Conservation (phyloP, 108 stramenopile species). For the Mayamaea pseudoterrestris region DNA sequence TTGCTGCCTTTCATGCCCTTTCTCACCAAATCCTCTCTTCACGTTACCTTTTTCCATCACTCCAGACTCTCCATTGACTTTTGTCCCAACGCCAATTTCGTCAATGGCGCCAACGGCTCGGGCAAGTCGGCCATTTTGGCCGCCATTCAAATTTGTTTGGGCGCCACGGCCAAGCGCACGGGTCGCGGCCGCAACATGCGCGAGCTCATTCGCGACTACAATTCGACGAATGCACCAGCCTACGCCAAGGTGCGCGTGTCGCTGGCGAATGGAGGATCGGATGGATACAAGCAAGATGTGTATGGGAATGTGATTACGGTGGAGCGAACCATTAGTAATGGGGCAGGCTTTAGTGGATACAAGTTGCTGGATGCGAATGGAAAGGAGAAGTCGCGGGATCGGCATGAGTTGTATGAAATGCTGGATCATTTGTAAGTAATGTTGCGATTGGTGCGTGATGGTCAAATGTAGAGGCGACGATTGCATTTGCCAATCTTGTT, state of each 20-base stretch:
- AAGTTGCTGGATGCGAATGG: conserved; percentile 50
- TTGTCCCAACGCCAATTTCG: conserved; percentile 88
- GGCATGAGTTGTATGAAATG: conserved; percentile 81
- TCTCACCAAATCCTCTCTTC: too few relatives aligned
- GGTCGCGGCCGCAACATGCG: conserved; percentile 76
- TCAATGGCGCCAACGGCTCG: conserved; percentile 87
- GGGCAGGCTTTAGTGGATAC: conserved; percentile 68
- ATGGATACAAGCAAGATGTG: conserved; percentile 72
- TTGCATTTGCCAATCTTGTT: background rate
- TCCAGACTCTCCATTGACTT: conserved; percentile 49
- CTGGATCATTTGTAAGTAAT: conserved; percentile 54
- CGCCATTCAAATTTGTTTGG: conserved; percentile 94
- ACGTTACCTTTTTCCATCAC: conserved; percentile 29
- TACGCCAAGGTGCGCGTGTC: conserved; percentile 77
- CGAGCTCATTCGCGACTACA: conserved; percentile 81
- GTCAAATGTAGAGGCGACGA: background rate
- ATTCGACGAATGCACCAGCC: conserved; percentile 20
- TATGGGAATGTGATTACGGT: conserved; percentile 89
- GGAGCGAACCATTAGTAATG: conserved; percentile 63
- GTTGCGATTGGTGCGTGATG: conserved; percentile 8
- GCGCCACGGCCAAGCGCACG: conserved; percentile 79
- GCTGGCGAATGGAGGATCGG: conserved; percentile 75
- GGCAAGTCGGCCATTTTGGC: conserved; percentile 93
- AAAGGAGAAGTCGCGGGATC: conserved; percentile 34
- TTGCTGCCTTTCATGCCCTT: background rate